Evolutionary conservation across 352 stramenopile genomes (phyloP).

Genomic region (Pythium coloratum): DNA sequence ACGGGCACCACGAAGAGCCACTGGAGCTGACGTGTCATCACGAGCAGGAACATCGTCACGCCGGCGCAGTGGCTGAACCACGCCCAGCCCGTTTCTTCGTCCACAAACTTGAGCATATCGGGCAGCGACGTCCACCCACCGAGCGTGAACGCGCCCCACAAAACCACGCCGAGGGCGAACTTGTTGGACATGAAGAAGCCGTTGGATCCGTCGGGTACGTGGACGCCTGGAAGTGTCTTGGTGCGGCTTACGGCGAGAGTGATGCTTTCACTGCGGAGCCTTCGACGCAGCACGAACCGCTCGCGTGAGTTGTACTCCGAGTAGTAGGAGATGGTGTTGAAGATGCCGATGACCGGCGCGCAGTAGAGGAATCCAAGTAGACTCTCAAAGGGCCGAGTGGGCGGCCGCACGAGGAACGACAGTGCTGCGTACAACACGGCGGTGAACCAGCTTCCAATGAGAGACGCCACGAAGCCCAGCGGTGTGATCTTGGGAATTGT

Average conservation of each 20-base stretch:
- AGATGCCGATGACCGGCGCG: conserved; percentile 74
- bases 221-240: conserved; percentile 29
- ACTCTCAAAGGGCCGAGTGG: conserved; percentile 42
- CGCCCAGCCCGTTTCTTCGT: conserved; percentile 81
- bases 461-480: conserved; percentile 72
- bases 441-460: conserved; percentile 70
- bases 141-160: conserved; percentile 75
- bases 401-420: conserved; percentile 54
- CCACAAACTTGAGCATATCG: conserved; percentile 79
- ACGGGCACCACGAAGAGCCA: conserved; percentile 78
- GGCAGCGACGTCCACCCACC: conserved; percentile 79
- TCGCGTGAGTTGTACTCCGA: conserved; percentile 84
- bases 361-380: conserved; percentile 70
- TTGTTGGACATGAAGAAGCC: conserved; percentile 47
- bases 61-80: conserved; percentile 86
- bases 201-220: conserved; percentile 26
- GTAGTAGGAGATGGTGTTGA: conserved; percentile 87
- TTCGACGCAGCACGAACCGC: conserved; percentile 66
- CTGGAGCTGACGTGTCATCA: conserved; percentile 68
- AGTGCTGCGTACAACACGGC: conserved; percentile 54
- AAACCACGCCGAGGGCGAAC: conserved; percentile 59
- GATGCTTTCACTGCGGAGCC: conserved; percentile 77
- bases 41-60: conserved; percentile 73
- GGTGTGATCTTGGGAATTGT: conserved; percentile 85
- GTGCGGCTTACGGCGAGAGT: conserved; percentile 70